These are phyloP conservation scores for Arthrobotrys megalospora DNA, from an alignment of 2,329 filamentous ascomycete species.

Conservation along the genomic window DNA sequence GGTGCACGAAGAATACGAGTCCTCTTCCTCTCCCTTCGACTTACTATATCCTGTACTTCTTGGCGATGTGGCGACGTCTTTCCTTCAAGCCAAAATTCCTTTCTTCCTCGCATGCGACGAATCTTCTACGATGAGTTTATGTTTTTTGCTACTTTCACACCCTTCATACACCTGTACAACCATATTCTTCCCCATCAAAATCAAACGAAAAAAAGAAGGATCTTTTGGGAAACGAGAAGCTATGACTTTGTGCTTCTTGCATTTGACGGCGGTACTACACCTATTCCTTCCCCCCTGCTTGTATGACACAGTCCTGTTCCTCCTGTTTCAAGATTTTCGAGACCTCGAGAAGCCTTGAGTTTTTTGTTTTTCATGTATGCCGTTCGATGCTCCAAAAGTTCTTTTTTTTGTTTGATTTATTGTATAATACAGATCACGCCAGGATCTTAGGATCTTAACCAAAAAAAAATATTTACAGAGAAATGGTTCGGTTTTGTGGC, in stretches of 20 bases:
- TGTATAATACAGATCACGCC: neutral
- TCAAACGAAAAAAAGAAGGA: neutral
- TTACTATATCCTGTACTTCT: neutral
- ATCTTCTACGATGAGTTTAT: neutral
- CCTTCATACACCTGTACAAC: slow-evolving; percentile 12
- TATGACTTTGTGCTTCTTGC: slow-evolving; percentile 12
- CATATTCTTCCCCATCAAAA: slow-evolving; percentile 24
- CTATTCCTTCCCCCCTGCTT: neutral
- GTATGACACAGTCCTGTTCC: neutral
- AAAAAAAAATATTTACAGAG: neutral
- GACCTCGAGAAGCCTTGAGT: neutral
- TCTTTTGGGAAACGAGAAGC: slow-evolving; percentile 11
- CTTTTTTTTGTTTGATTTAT: neutral
- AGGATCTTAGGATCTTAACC: neutral
- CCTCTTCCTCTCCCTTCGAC: neutral
- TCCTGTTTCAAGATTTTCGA: neutral
- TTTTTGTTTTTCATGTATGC: slow-evolving; percentile 3
- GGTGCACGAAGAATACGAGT: slow-evolving; percentile 17
- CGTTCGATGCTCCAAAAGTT: slow-evolving; percentile 31
- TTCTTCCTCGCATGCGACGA: neutral
- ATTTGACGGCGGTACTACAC: slow-evolving; percentile 17
- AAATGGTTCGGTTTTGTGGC: neutral
- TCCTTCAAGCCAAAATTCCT: neutral
- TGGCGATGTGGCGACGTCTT: slow-evolving; percentile 1
- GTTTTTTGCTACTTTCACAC: neutral